phyloP scores from a whole-genome alignment of 495 filamentous ascomycete genomes.

The Penicillium crystallinum region DNA sequence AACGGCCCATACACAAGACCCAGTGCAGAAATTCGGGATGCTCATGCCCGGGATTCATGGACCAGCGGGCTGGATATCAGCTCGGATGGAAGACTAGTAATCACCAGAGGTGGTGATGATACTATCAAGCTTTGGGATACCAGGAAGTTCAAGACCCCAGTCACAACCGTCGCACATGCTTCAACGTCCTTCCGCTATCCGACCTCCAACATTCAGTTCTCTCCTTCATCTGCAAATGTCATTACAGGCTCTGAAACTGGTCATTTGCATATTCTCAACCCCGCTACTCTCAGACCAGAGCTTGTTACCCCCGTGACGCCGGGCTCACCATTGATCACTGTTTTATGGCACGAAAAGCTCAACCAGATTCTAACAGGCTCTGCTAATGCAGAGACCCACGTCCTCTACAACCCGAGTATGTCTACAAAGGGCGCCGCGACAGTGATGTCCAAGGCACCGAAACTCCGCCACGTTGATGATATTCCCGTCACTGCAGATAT shows the following conservation, averaged over 20 bases:
- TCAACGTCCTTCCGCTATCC: constrained; percentile 81
- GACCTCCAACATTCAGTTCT: constrained; percentile 82
- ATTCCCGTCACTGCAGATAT: constrained; percentile 83
- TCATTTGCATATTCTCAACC: constrained; percentile 87
- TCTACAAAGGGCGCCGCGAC: constrained; percentile 78
- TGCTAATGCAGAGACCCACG: constrained; percentile 78
- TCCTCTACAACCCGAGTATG: constrained; percentile 81
- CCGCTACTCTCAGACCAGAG: constrained; percentile 79
- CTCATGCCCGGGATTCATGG: constrained; percentile 81
- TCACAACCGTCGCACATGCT: constrained; percentile 70
- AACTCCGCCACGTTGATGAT: constrained; percentile 91
- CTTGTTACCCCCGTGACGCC: constrained; percentile 82
- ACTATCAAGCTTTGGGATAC: constrained; percentile 92
- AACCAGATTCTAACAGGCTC: constrained; percentile 96
- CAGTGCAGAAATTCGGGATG: constrained; percentile 77
- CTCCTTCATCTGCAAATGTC: constrained; percentile 72
- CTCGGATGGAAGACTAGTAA: constrained; percentile 78
- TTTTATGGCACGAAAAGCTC: constrained; percentile 87
- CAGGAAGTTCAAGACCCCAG: constrained; percentile 85
- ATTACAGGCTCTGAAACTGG: constrained; percentile 85
- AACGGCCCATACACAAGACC: constrained; percentile 84
- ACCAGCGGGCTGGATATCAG: constrained; percentile 92
- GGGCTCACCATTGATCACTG: constrained; percentile 72
- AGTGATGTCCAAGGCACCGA: constrained; percentile 89
- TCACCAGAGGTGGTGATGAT: constrained; percentile 86